phyloP scores from a whole-genome alignment of 768 basidiomycete species.

The Lenzites betulinus region DNA sequence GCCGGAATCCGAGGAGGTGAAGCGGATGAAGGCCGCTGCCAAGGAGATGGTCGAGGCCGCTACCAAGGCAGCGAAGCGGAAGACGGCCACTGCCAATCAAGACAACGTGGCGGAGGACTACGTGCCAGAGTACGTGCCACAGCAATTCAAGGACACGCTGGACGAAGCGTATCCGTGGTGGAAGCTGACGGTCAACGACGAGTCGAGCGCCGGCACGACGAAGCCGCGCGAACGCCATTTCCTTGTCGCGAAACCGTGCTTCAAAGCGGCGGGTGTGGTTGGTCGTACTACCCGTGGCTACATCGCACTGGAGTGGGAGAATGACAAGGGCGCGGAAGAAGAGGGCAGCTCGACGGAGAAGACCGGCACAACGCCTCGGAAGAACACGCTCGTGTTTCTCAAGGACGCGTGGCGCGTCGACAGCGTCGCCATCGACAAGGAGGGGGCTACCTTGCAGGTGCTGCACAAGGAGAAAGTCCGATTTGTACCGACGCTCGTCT shows the following conservation, averaged over 20 bases:
- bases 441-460: no score
- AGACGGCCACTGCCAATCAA: neutral
- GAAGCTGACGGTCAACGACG: no score
- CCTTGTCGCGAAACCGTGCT: slow-evolving; percentile 3
- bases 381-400: neutral
- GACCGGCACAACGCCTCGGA: neutral
- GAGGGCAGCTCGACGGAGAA: slow-evolving; percentile 1
- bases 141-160: no score
- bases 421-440: no score
- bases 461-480: no score
- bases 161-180: no score
- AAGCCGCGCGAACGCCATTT: no score
- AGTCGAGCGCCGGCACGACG: no score
- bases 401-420: no score
- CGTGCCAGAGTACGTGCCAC: neutral
- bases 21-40: neutral
- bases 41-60: neutral
- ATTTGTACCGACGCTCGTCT: no score
- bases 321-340: neutral
- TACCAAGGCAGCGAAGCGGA: neutral
- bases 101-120: neutral
- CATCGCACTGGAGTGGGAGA: slow-evolving; percentile 7
- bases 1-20: no score
- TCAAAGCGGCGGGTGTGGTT: slow-evolving; percentile 29
- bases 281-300: neutral